Conservation (phyloP, 768 basidiomycete species). For the Omphalotus guepiniiformis region DNA sequence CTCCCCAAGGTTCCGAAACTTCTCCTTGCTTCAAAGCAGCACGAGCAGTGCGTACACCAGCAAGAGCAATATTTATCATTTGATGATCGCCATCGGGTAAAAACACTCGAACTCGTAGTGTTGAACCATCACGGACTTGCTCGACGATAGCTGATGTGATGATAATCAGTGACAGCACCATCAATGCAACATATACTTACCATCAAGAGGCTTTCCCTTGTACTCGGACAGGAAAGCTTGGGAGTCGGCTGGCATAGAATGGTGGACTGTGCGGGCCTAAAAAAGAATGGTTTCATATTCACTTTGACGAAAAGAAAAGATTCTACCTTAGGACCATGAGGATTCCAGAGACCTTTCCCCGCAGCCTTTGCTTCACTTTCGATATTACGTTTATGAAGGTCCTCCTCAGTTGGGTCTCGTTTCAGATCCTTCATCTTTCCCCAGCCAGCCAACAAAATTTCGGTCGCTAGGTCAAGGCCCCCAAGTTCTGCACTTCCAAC, state of each 20-base stretch:
- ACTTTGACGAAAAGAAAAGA: background rate
- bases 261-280: conserved; percentile 69
- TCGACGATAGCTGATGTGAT: conserved; percentile 74
- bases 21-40: conserved; percentile 71
- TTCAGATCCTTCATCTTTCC: conserved; percentile 86
- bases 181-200: conserved; percentile 43
- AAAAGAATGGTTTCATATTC: conserved; percentile 6
- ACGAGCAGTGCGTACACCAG: conserved; percentile 76
- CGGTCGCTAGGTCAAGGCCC: conserved; percentile 67
- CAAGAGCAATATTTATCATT: conserved; percentile 78
- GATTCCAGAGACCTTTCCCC: conserved; percentile 85
- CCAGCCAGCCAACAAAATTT: conserved; percentile 90
- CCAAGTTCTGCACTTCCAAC: conserved; percentile 72
- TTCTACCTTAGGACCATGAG: conserved; percentile 67
- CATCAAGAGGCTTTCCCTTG: conserved; percentile 90
- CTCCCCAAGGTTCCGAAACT: conserved; percentile 76
- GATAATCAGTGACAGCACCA: conserved; percentile 11
- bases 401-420: conserved; percentile 78
- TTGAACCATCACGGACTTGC: conserved; percentile 89
- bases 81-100: conserved; percentile 91
- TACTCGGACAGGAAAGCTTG: conserved; percentile 85
- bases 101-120: conserved; percentile 81
- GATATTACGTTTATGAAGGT: conserved; percentile 63
- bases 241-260: conserved; percentile 88
- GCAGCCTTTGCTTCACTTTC: conserved; percentile 72